Conservation (phyloP, 1,284 basidiomycete species). For the Leccinum pallidistipes region DNA sequence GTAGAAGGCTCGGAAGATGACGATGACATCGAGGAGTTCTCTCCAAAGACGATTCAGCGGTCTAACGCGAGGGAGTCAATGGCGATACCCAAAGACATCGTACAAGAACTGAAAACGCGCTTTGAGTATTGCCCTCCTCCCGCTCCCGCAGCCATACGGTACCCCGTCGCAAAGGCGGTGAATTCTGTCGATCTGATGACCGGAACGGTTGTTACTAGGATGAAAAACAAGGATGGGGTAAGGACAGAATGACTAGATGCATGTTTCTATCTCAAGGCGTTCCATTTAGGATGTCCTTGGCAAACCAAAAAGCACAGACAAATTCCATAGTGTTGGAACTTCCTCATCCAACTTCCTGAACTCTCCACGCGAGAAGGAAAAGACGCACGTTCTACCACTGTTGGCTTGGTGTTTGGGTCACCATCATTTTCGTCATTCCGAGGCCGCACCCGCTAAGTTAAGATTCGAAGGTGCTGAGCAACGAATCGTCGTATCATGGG, state of each 20-base stretch:
- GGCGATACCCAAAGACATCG: constrained; percentile 25
- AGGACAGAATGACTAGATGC: constrained; percentile 6
- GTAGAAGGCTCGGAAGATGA: constrained; percentile 26
- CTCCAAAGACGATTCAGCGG: neutral
- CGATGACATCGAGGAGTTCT: constrained; percentile 25
- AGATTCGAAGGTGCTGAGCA: constrained; percentile 14
- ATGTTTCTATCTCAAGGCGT: constrained; percentile 4
- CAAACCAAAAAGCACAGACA: neutral
- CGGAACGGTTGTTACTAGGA: constrained; percentile 9
- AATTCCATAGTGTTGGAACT: constrained; percentile 26
- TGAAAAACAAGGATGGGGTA: constrained; percentile 31
- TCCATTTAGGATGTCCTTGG: constrained; percentile 8
- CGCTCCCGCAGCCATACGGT: constrained; percentile 10
- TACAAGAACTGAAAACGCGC: constrained; percentile 1
- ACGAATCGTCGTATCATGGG: constrained; percentile 12
- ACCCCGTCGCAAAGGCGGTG: neutral
- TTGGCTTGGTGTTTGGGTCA: constrained; percentile 30
- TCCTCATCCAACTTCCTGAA: constrained; percentile 30
- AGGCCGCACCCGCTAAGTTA: constrained; percentile 15
- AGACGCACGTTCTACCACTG: constrained; percentile 17
- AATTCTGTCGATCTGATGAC: constrained; percentile 14
- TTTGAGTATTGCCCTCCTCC: constrained; percentile 12
- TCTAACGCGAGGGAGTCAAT: neutral
- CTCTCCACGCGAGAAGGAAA: constrained; percentile 14
- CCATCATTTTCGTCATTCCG: constrained; percentile 17